Conservation (phyloP, 768 basidiomycete species). For the Russula foetens region DNA sequence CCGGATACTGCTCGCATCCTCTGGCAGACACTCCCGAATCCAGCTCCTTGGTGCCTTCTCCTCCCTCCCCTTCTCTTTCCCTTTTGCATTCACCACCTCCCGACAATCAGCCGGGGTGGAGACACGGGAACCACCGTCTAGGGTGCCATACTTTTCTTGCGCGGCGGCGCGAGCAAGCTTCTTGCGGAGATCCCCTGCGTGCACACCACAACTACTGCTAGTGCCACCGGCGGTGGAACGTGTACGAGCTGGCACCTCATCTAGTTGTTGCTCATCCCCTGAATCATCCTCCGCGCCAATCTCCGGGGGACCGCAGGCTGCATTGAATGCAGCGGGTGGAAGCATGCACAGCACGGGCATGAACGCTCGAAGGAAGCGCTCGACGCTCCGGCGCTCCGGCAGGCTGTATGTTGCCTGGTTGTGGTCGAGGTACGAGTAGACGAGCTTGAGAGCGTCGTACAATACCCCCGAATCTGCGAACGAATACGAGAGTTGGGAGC, state of each 20-base stretch:
- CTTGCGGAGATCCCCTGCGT: constrained; percentile 45
- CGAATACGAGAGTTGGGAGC: constrained; percentile 69
- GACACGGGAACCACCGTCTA: constrained; percentile 13
- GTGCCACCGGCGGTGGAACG: constrained; percentile 14
- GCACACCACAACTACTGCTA: constrained; percentile 22
- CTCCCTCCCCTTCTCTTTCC: constrained; percentile 12
- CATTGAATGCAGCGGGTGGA: constrained; percentile 58
- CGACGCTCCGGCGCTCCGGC: constrained; percentile 74
- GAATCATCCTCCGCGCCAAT: constrained; percentile 32
- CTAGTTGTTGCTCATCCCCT: constrained; percentile 21
- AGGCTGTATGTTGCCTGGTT: constrained; percentile 66
- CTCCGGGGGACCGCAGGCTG: constrained; percentile 50
- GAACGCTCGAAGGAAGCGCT: constrained; percentile 77
- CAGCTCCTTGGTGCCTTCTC: constrained; percentile 1
- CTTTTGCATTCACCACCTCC: background rate
- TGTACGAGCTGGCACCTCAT: background rate
- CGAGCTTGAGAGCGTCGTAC: constrained; percentile 83
- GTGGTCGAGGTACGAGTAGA: constrained; percentile 87
- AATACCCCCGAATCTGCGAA: constrained; percentile 75
- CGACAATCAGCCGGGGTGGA: constrained; percentile 16
- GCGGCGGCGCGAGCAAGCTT: constrained; percentile 71
- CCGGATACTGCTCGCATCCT: constrained; percentile 18
- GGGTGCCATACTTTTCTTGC: constrained; percentile 37
- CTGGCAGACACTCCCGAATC: constrained; percentile 17
- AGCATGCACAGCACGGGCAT: constrained; percentile 75